Evolutionary conservation across 306 rosid genomes (phyloP).

Genomic region (Trichosanthes truncata): DNA sequence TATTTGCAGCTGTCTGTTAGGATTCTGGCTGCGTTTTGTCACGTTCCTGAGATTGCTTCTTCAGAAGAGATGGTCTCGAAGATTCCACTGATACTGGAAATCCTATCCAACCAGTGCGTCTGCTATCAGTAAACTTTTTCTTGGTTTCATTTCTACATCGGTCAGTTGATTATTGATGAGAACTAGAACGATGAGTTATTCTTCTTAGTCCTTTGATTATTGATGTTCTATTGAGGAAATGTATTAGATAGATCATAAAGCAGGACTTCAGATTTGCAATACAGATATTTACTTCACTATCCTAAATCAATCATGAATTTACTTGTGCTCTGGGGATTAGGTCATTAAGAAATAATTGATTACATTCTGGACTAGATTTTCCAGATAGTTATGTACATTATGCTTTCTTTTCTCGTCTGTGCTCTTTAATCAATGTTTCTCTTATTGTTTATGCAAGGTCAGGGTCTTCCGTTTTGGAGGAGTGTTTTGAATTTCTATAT

Average conservation of each 20-base stretch:
- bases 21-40: constrained; percentile 74
- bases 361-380: background rate
- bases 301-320: background rate
- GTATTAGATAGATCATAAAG: background rate
- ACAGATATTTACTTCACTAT: background rate
- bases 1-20: constrained; percentile 68
- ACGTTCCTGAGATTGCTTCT: constrained; percentile 71
- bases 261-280: background rate
- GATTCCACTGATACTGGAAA: constrained; percentile 58
- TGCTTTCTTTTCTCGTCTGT: background rate
- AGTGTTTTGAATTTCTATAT: constrained; percentile 76
- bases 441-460: constrained; percentile 28
- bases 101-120: constrained; percentile 46
- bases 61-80: constrained; percentile 53
- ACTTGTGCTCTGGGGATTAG: background rate
- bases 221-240: background rate
- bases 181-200: background rate
- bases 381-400: background rate
- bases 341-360: background rate
- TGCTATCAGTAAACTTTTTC: background rate
- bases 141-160: background rate
- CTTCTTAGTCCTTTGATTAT: background rate
- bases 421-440: background rate
- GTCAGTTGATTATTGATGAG: background rate
- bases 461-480: constrained; percentile 47